Evolutionary conservation across 2,329 filamentous ascomycete species (phyloP).

Genomic region (Shiraia sp.): DNA sequence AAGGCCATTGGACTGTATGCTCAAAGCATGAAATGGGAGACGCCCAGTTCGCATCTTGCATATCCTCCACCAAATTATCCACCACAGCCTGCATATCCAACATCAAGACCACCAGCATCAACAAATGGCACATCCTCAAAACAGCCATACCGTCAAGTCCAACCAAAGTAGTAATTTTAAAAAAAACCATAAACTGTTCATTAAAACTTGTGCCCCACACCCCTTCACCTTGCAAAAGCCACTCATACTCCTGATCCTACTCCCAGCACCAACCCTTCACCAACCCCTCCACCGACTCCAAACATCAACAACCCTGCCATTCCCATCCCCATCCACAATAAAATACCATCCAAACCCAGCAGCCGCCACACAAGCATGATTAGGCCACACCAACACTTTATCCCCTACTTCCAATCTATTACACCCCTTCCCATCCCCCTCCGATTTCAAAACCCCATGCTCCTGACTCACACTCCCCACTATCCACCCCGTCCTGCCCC

Average conservation of each 20-base stretch:
- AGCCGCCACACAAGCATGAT: slow-evolving; percentile 78
- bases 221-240: not conserved
- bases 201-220: not conserved
- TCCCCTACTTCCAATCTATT: slow-evolving; percentile 63
- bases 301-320: slow-evolving; percentile 69
- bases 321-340: slow-evolving; percentile 66
- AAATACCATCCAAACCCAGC: slow-evolving; percentile 74
- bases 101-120: not conserved
- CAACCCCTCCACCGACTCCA: slow-evolving; percentile 68
- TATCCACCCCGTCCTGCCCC: slow-evolving; percentile 59
- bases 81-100: slow-evolving; percentile 6
- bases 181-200: not conserved
- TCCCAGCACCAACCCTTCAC: slow-evolving; percentile 72
- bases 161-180: too few relatives aligned
- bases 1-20: slow-evolving; percentile 28
- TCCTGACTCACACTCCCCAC: slow-evolving; percentile 76
- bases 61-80: slow-evolving; percentile 14
- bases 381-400: slow-evolving; percentile 73
- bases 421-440: slow-evolving; percentile 39
- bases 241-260: slow-evolving; percentile 71
- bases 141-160: not conserved
- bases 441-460: slow-evolving; percentile 72
- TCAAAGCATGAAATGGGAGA: slow-evolving; percentile 35
- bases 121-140: not conserved
- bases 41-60: slow-evolving; percentile 13